Base-by-base conservation (phyloP, 2,329 filamentous ascomycete species). In the Penicillium glabrum region DNA sequence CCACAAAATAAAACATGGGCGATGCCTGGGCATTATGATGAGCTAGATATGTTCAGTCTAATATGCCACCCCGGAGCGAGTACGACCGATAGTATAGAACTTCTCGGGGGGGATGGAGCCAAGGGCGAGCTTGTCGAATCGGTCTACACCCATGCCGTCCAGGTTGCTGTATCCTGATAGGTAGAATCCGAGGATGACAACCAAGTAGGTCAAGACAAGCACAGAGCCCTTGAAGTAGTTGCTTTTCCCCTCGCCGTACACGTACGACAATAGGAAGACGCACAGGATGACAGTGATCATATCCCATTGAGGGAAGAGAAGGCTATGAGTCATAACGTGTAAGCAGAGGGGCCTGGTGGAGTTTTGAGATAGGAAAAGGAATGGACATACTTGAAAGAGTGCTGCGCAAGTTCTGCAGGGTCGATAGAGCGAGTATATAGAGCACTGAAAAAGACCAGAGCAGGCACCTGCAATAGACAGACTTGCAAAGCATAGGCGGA, bases 221-320 rank as follows among this genome's bases (percentile, higher is more conserved):
- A 98, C 97, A 63, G 91, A 96, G 51, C 95, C 95, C 80, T 99
- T 99, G 86, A 99, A 99, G 77, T 99, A 99, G 76, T 99, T 99
- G 80, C 93, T 98, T 85, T 99, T 99, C 41, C 95, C 95, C 77
- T 99, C 95, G 51, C 93, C 91, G 67, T 98, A 96, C 81, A 99
- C 93, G 80, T 98, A 96, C 69, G 92, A 96, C 63, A 99, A 86
- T 55, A 99, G 79, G 79, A 99, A 96, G 19, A 99, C 92, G 69
- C 93, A 97, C 16, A 99, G 73, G 58, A 98, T 96, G 16, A 98
- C 91, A 0, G 91, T 96, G 13, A 98, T 88, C 91, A 99, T 96
- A 73, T 99, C 95, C 93, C 93, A 99, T 74, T 99, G 95, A 1
- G 95, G 95, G 79, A 99, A 98, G 45, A 98, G 91, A 33, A 99